A percentile compares a stretch with the other conserved stretches of the same genome.
phyloP scores from a whole-genome alignment of 2,329 filamentous ascomycete species.

The Aspergillus aculeatinus region DNA sequence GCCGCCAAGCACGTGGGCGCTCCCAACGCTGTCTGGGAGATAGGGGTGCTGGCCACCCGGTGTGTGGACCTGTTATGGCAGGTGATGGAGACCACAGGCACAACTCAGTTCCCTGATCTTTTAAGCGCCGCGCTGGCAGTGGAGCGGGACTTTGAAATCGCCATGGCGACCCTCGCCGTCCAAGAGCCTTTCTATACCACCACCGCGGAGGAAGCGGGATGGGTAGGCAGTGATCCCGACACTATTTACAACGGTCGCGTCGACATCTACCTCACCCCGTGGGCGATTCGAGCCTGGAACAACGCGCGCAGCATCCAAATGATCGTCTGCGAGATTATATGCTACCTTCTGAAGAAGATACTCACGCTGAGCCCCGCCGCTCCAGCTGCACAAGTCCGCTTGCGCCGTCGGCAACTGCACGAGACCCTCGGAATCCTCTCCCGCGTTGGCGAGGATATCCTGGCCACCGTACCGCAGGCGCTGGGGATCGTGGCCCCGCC shows the following conservation, averaged over 20 bases:
- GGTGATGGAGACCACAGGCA: conserved; percentile 4
- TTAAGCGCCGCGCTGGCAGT: conserved; percentile 16
- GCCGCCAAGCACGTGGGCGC: conserved; percentile 17
- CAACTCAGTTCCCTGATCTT: conserved; percentile 7
- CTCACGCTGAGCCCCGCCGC: conserved; percentile 7
- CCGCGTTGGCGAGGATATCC: conserved; percentile 17
- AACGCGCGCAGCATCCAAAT: conserved; percentile 20
- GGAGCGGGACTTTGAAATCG: conserved; percentile 9
- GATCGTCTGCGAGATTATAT: conserved; percentile 20
- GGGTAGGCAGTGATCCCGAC: not conserved
- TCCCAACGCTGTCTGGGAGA: conserved; percentile 15
- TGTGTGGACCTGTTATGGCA: conserved; percentile 15
- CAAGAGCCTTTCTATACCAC: conserved; percentile 16
- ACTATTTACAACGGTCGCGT: conserved; percentile 16
- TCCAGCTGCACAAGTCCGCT: not conserved
- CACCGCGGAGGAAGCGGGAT: not conserved
- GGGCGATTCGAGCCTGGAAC: conserved; percentile 26
- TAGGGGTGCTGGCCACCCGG: conserved; percentile 19
- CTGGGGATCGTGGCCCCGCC: conserved; percentile 13
- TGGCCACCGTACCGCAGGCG: conserved; percentile 24
- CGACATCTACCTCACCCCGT: conserved; percentile 16
- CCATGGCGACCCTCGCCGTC: not conserved
- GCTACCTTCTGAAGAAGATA: conserved; percentile 15
- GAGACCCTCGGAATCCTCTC: conserved; percentile 13
- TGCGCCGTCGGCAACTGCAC: conserved; percentile 5